Evolutionary conservation across 2,329 filamentous ascomycete species (phyloP).

Genomic region (Botrytis elliptica): DNA sequence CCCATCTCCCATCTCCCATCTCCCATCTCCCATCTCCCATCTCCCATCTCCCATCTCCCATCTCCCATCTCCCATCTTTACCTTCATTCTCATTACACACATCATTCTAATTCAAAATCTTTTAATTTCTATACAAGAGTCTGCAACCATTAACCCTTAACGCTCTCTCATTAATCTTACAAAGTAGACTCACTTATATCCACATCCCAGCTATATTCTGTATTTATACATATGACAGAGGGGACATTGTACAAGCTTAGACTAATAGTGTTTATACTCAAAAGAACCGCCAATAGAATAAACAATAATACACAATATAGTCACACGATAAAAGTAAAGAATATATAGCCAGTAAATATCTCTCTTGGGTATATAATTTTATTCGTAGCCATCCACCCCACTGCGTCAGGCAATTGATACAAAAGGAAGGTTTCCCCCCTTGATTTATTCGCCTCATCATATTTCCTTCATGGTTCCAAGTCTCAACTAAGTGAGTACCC

Average conservation of each 20-base stretch:
- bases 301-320: background rate
- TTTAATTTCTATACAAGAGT: no score
- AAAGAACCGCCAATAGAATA: background rate
- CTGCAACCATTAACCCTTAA: no score
- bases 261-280: background rate
- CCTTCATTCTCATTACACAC: no score
- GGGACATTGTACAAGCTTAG: background rate
- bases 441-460: slow-evolving; percentile 3
- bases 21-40: no score
- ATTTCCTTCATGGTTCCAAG: slow-evolving; percentile 2
- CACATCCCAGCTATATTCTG: background rate
- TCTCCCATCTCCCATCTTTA: no score
- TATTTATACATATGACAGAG: background rate
- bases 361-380: slow-evolving; percentile 20
- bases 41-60: no score
- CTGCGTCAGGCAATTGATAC: slow-evolving; percentile 2
- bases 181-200: background rate
- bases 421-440: slow-evolving; percentile 1
- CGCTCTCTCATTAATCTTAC: background rate
- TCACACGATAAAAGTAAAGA: background rate
- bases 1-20: no score
- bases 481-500: slow-evolving; percentile 6
- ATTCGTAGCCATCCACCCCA: slow-evolving; percentile 13
- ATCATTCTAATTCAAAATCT: no score
- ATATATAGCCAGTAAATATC: slow-evolving; percentile 11